These are phyloP conservation scores for Globisporangium orthogonon DNA, from an alignment of 352 stramenopile genomes.

Conservation along the genomic window DNA sequence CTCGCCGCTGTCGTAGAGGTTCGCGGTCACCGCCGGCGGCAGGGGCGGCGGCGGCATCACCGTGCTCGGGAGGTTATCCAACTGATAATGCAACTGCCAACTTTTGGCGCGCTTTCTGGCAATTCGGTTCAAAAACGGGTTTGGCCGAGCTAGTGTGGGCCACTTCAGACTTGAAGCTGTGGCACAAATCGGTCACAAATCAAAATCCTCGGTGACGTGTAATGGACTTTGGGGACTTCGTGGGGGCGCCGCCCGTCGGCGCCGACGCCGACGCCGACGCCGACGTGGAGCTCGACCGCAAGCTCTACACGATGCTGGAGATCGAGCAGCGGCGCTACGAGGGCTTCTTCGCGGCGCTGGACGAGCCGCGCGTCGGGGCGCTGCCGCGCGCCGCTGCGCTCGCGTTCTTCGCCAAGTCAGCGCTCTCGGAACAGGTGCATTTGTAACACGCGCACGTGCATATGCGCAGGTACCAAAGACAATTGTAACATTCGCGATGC, in stretches of 20 bases:
- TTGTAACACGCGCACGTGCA: neutral
- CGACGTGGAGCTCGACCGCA: constrained; percentile 16
- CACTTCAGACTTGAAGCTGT: too few relatives aligned
- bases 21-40: constrained; percentile 1
- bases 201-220: too few relatives aligned
- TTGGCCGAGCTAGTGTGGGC: too few relatives aligned
- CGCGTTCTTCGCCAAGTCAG: constrained; percentile 58
- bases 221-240: constrained; percentile 18
- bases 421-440: constrained; percentile 27
- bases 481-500: too few relatives aligned
- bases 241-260: constrained; percentile 1
- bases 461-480: too few relatives aligned
- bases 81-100: too few relatives aligned
- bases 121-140: too few relatives aligned
- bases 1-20: constrained; percentile 14
- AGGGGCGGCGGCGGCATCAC: too few relatives aligned
- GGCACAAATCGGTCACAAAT: too few relatives aligned
- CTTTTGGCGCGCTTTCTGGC: too few relatives aligned
- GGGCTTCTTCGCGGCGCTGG: constrained; percentile 52
- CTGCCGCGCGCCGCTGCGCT: constrained; percentile 24
- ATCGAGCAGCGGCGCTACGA: constrained; percentile 47
- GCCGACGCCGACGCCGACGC: neutral
- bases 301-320: constrained; percentile 63
- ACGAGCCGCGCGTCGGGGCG: constrained; percentile 13
- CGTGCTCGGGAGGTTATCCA: too few relatives aligned